These are phyloP conservation scores for Vanrija pseudolonga DNA, from an alignment of 1,284 basidiomycete genomes.

Conservation along the genomic window DNA sequence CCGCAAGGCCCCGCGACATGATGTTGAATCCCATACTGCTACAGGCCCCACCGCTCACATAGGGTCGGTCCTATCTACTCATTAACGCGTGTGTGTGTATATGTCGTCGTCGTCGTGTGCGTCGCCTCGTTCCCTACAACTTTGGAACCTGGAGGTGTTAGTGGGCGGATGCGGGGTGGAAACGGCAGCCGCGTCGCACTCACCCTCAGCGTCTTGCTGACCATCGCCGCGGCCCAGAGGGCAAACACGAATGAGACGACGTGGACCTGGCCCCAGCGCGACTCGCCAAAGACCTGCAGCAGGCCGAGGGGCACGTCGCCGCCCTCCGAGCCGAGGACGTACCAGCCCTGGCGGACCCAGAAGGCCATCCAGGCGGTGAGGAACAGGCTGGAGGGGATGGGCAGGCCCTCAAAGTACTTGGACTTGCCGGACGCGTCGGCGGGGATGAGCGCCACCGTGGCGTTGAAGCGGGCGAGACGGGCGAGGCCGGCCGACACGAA, in stretches of 20 bases:
- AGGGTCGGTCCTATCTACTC: too few relatives aligned
- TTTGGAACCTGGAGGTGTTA: slow-evolving; percentile 10
- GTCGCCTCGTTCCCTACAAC: slow-evolving; percentile 7
- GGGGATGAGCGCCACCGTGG: slow-evolving; percentile 90
- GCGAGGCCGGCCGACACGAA: slow-evolving; percentile 97
- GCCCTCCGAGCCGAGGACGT: slow-evolving; percentile 51
- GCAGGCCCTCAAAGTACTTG: slow-evolving; percentile 94
- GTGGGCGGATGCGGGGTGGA: background rate
- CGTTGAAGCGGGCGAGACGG: slow-evolving; percentile 95
- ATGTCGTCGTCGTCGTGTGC: too few relatives aligned
- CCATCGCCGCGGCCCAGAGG: slow-evolving; percentile 87
- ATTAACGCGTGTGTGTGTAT: too few relatives aligned
- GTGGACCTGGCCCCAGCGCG: slow-evolving; percentile 77
- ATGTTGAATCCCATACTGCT: too few relatives aligned
- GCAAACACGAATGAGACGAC: slow-evolving; percentile 67
- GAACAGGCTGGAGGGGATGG: slow-evolving; percentile 85
- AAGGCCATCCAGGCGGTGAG: slow-evolving; percentile 77
- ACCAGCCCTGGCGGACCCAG: slow-evolving; percentile 79
- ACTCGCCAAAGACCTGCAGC: slow-evolving; percentile 67
- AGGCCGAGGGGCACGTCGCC: slow-evolving; percentile 65
- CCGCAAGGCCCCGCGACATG: too few relatives aligned
- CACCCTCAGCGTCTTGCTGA: slow-evolving; percentile 85
- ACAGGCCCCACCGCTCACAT: too few relatives aligned
- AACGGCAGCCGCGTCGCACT: too few relatives aligned
- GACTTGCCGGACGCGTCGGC: slow-evolving; percentile 83